Conservation (phyloP, 139 green algal genomes). For the Volvox reticuliferus region DNA sequence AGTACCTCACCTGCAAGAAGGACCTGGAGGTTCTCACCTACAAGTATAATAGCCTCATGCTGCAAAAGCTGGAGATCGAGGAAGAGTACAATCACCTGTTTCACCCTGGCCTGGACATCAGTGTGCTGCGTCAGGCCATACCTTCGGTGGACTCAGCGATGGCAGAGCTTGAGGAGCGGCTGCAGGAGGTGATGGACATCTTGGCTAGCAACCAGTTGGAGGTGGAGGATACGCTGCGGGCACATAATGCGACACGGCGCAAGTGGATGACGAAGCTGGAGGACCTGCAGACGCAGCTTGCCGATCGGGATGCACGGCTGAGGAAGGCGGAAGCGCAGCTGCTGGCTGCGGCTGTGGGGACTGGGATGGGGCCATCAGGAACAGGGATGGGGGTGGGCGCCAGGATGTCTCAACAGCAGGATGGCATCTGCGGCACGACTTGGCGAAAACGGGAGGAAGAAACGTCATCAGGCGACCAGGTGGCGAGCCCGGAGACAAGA, state of each 20-base stretch:
- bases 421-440: too few relatives aligned
- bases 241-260: background rate
- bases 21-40: background rate
- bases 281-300: background rate
- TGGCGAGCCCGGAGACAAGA: too few relatives aligned
- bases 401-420: too few relatives aligned
- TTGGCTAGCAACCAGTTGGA: background rate
- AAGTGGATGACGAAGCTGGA: slow-evolving; percentile 24
- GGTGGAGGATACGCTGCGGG: slow-evolving; percentile 25
- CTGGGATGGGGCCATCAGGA: background rate
- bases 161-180: slow-evolving; percentile 5
- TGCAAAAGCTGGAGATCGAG: slow-evolving; percentile 31
- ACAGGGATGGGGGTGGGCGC: background rate
- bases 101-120: background rate
- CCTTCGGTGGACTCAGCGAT: slow-evolving; percentile 5
- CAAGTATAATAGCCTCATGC: slow-evolving; percentile 44
- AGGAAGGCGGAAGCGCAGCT: background rate
- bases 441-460: too few relatives aligned
- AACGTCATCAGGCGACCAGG: too few relatives aligned
- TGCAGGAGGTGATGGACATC: background rate
- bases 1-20: background rate
- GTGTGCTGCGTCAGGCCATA: slow-evolving; percentile 12
- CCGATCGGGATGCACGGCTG: background rate
- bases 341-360: background rate
- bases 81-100: slow-evolving; percentile 27